These are phyloP conservation scores for Entelexis paramagnoliae DNA, from an alignment of 1,139 yeast species.

Conservation along the genomic window DNA sequence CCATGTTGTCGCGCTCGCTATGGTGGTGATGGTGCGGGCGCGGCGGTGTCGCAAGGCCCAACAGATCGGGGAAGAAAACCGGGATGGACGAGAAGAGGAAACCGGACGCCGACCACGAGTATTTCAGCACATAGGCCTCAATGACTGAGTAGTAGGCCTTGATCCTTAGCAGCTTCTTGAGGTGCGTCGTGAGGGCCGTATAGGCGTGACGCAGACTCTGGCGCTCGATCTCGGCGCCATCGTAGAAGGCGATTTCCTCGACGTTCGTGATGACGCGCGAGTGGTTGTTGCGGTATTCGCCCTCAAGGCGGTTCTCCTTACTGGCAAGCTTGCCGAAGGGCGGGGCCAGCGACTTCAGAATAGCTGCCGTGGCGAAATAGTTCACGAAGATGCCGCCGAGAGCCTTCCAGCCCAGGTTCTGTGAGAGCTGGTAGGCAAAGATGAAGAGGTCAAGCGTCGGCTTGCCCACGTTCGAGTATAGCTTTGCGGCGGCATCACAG, in stretches of 20 bases:
- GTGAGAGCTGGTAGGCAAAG: constrained; percentile 74
- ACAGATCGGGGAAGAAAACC: constrained; percentile 41
- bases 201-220: constrained; percentile 53
- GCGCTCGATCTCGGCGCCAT: constrained; percentile 79
- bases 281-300: constrained; percentile 80
- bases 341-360: constrained; percentile 67
- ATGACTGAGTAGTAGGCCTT: constrained; percentile 55
- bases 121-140: constrained; percentile 81
- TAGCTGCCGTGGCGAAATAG: constrained; percentile 68
- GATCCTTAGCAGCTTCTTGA: constrained; percentile 37
- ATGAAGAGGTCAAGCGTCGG: constrained; percentile 83
- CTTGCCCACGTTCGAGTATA: constrained; percentile 83
- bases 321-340: constrained; percentile 75
- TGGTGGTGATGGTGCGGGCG: background rate
- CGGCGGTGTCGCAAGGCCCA: background rate
- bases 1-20: constrained; percentile 41
- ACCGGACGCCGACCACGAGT: constrained; percentile 92
- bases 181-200: constrained; percentile 45
- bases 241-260: constrained; percentile 90
- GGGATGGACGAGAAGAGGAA: constrained; percentile 85
- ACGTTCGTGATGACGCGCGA: constrained; percentile 76
- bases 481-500: constrained; percentile 70
- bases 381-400: constrained; percentile 71
- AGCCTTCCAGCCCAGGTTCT: constrained; percentile 77
- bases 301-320: constrained; percentile 63